Conservation (phyloP, 768 basidiomycete genomes). For the Macrocybe gigantea region DNA sequence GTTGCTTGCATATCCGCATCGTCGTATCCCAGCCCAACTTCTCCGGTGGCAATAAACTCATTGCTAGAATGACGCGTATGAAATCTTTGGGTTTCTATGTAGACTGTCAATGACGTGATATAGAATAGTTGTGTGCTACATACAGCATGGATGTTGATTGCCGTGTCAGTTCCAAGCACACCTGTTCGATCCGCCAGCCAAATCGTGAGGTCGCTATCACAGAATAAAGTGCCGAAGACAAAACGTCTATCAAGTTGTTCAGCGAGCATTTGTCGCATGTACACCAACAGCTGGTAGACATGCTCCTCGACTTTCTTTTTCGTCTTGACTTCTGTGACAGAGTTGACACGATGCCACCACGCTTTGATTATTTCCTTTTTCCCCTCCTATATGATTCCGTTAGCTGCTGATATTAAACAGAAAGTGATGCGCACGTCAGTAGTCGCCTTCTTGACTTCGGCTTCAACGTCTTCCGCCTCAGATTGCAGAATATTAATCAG, state of each 20-base stretch:
- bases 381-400: too few species aligned
- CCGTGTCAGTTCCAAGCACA: constrained; percentile 1
- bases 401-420: too few species aligned
- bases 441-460: too few species aligned
- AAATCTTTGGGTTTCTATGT: neutral
- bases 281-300: constrained; percentile 1
- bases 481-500: neutral
- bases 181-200: constrained; percentile 5
- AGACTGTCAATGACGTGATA: neutral
- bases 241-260: constrained; percentile 8
- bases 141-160: constrained; percentile 6
- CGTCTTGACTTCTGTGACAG: constrained; percentile 4
- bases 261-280: neutral
- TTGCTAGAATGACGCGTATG: neutral
- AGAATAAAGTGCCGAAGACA: constrained; percentile 3
- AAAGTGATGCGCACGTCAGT: too few species aligned
- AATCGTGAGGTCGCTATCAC: neutral
- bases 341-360: constrained; percentile 6
- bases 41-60: neutral
- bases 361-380: neutral
- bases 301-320: neutral
- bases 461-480: too few species aligned
- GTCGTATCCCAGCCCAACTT: neutral
- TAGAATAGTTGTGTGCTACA: neutral
- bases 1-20: neutral